These are phyloP conservation scores for Allomyces macrogynus DNA, from an alignment of 192 early-diverging fungal genomes.

Conservation along the genomic window DNA sequence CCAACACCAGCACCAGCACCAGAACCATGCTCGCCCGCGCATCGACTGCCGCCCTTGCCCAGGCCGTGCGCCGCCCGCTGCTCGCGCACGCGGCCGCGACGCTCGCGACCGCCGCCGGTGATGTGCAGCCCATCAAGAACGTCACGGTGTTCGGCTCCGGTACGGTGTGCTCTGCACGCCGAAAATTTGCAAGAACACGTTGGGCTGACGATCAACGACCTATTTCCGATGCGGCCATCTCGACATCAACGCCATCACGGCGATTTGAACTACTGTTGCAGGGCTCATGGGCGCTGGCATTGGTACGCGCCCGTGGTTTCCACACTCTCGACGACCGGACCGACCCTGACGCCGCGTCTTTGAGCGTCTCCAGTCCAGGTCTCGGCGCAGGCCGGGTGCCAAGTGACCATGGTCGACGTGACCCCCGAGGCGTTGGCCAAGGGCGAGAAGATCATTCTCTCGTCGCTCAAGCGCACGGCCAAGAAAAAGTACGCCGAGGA, in stretches of 20 bases:
- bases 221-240: too few relatives aligned
- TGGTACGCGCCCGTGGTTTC: not conserved
- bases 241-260: too few relatives aligned
- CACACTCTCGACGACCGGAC: too few relatives aligned
- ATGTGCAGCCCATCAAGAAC: slow-evolving; percentile 26
- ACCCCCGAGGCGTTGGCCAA: slow-evolving; percentile 46
- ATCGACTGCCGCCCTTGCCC: not conserved
- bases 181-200: too few relatives aligned
- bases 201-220: too few relatives aligned
- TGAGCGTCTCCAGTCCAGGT: slow-evolving; percentile 50
- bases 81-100: not conserved
- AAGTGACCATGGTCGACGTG: slow-evolving; percentile 76
- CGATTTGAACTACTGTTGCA: too few relatives aligned
- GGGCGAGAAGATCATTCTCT: slow-evolving; percentile 57
- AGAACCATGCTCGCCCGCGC: too few relatives aligned
- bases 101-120: not conserved
- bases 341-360: too few relatives aligned
- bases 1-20: too few relatives aligned
- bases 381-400: slow-evolving; percentile 53
- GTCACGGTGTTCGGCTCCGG: slow-evolving; percentile 73
- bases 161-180: not conserved
- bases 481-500: slow-evolving; percentile 72
- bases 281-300: slow-evolving; percentile 68
- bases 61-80: not conserved
- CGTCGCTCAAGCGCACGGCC: slow-evolving; percentile 71